phyloP scores from a whole-genome alignment of 2,329 filamentous ascomycete species.

The Hypoxylon sp. region DNA sequence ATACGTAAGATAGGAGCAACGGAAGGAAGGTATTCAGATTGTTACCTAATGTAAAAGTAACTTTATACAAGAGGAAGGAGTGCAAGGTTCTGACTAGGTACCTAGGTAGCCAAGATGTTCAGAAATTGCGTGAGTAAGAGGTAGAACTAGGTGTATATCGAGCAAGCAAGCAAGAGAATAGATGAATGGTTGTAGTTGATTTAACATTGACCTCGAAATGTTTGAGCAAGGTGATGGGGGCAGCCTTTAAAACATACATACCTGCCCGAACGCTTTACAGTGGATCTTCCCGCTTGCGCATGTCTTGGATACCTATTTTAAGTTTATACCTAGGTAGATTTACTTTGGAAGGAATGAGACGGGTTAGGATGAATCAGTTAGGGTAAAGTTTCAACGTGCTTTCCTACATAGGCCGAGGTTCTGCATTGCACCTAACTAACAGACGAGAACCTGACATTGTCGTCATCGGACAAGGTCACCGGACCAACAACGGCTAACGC shows the following conservation, averaged over 20 bases:
- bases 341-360: background rate
- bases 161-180: background rate
- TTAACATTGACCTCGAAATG: background rate
- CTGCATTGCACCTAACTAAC: constrained; percentile 2
- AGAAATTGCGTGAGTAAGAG: background rate
- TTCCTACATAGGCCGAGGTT: constrained; percentile 36
- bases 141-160: background rate
- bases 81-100: background rate
- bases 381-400: constrained; percentile 6
- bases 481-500: constrained; percentile 20
- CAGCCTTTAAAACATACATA: constrained; percentile 16
- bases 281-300: constrained; percentile 23
- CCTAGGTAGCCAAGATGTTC: background rate
- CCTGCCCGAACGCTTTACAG: background rate
- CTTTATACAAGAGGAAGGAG: background rate
- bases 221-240: constrained; percentile 10
- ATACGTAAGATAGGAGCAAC: background rate
- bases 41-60: background rate
- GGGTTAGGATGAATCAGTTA: constrained; percentile 10
- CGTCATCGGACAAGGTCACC: constrained; percentile 29
- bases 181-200: background rate
- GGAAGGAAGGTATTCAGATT: background rate
- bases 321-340: constrained; percentile 21
- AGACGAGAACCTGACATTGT: constrained; percentile 9
- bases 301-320: constrained; percentile 5